phyloP scores from a whole-genome alignment of 768 basidiomycete genomes.

The Leccinum boreale region DNA sequence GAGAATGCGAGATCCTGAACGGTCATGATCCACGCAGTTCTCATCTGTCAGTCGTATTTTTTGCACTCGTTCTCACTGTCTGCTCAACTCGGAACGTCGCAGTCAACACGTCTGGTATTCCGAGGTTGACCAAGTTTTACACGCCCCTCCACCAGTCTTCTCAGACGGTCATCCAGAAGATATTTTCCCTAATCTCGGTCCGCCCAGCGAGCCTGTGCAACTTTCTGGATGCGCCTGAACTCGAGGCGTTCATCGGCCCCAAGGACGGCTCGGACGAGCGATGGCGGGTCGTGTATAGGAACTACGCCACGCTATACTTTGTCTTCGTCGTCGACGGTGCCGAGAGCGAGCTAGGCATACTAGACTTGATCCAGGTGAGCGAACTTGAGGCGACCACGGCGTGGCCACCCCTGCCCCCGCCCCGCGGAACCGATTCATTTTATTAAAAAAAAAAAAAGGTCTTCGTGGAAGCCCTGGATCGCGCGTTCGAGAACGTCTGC shows the following conservation, averaged over 20 bases:
- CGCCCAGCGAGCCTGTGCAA: slow-evolving; percentile 87
- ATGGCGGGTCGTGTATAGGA: slow-evolving; percentile 89
- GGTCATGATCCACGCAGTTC: slow-evolving; percentile 81
- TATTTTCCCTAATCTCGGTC: slow-evolving; percentile 82
- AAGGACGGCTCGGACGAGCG: slow-evolving; percentile 52
- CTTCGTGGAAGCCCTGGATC: slow-evolving; percentile 94
- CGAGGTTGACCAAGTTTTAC: slow-evolving; percentile 87
- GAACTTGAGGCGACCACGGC: neutral
- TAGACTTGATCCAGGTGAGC: slow-evolving; percentile 93
- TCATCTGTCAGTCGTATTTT: slow-evolving; percentile 62
- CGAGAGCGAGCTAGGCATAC: slow-evolving; percentile 93
- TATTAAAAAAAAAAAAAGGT: slow-evolving; percentile 46
- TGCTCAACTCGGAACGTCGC: slow-evolving; percentile 21
- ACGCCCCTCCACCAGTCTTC: slow-evolving; percentile 62
- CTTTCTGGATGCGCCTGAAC: slow-evolving; percentile 91
- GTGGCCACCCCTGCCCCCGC: neutral
- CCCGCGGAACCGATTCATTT: neutral
- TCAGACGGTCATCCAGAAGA: slow-evolving; percentile 76
- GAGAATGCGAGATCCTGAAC: neutral
- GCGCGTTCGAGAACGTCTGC: slow-evolving; percentile 97
- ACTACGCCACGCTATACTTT: slow-evolving; percentile 95
- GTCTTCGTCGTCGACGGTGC: slow-evolving; percentile 95
- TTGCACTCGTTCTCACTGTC: slow-evolving; percentile 14
- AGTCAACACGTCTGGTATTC: slow-evolving; percentile 93
- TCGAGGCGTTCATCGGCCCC: slow-evolving; percentile 67